Percentiles rank a stretch among this genome's conserved stretches.
Conservation (phyloP, 495 filamentous ascomycete genomes). For the Penicillium longicatenatum region DNA sequence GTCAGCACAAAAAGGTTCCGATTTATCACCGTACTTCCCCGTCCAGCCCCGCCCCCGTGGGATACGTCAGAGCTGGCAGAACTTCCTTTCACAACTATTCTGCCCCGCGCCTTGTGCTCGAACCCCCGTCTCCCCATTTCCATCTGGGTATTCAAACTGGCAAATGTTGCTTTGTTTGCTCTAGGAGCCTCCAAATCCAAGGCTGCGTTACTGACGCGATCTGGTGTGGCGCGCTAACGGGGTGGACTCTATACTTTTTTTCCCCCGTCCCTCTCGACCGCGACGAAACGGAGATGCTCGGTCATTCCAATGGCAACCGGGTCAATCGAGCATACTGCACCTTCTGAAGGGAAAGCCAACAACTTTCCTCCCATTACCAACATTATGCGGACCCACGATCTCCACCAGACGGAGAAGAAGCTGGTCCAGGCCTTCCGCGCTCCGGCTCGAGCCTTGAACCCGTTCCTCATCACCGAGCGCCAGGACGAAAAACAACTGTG, state of each 20-base stretch:
- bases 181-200: constrained; percentile 12
- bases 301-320: constrained; percentile 47
- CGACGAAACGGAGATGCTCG: constrained; percentile 35
- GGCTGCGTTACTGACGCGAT: constrained; percentile 23
- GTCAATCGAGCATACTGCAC: constrained; percentile 43
- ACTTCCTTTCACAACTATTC: constrained; percentile 21
- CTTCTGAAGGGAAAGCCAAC: constrained; percentile 37
- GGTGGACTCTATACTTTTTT: constrained; percentile 26
- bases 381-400: constrained; percentile 38
- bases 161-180: constrained; percentile 22
- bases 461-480: constrained; percentile 54
- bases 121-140: constrained; percentile 7
- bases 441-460: constrained; percentile 49
- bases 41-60: constrained; percentile 25
- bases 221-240: constrained; percentile 33
- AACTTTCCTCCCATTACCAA: constrained; percentile 26
- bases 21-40: constrained; percentile 32
- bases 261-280: constrained; percentile 12
- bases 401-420: constrained; percentile 54
- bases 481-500: constrained; percentile 61
- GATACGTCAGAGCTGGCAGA: constrained; percentile 33
- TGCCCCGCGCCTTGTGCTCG: constrained; percentile 21
- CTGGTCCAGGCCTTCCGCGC: constrained; percentile 47
- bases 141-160: constrained; percentile 3
- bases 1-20: constrained; percentile 25